Evolutionary conservation across 805 yeast species (phyloP), one percentile per base, ranked within the genome.

Genomic region (Pichia heedii): DNA sequence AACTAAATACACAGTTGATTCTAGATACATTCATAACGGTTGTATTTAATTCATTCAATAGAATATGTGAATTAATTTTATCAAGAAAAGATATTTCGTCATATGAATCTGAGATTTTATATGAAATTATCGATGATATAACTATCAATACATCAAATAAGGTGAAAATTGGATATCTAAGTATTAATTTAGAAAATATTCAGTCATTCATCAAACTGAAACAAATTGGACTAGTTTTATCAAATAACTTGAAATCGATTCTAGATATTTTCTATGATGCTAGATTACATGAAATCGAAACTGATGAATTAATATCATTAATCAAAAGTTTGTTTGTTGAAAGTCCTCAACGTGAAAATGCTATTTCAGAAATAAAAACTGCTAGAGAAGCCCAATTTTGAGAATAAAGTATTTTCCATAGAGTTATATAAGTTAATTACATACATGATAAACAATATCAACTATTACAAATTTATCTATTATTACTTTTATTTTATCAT

Each of bases 211-310:
- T 56, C 30, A 63, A 62, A 39, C 49, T 64, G 19, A 47, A 50
- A 6, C 66, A 62, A 47, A 44, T 62, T 2, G 49, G 48, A 29
- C 22, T 54, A 15, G 42, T 65, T 6, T 41, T 65, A 36, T 47
- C 50, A 4, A 50, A 52, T 10, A 74, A 68, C 48, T 61, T 76
- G 50, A 67, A 61, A 33, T 70, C 65, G 35, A 76, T 75, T 36
- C 63, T 74, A 60, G 72, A 66, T 16, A 51, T 62, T 39, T 76
- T 76, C 50, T 73, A 72, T 55, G 71, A 72, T 49, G 80, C 79
- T 5, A 73, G 68, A 32, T 66, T 72, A 38, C 74, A 62, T 48
- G 77, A 73, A 44, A 59, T 73, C 35, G 63, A 65, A 21, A 74
- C 79, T 0, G 57, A 60, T 12, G 81, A 76, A 50, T 54, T 76